A percentile compares a stretch with the other conserved stretches of the same genome.
phyloP scores from a whole-genome alignment of 1,284 basidiomycete genomes.

The Heterobasidion irregulare region DNA sequence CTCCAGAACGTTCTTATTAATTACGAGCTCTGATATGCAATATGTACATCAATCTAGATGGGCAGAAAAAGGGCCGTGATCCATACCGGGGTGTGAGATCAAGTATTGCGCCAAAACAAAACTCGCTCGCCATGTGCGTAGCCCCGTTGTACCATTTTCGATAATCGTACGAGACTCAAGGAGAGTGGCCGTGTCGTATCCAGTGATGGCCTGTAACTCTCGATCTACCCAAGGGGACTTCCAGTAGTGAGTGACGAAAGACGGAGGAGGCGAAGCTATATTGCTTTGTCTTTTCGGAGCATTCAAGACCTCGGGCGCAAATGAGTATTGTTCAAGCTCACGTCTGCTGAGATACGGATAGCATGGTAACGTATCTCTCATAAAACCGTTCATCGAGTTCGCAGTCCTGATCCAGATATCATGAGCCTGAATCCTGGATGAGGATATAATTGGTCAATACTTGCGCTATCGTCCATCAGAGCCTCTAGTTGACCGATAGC shows the following conservation, averaged over 20 bases:
- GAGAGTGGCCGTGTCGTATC: slow-evolving; percentile 35
- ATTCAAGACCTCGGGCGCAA: background rate
- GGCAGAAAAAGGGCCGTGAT: background rate
- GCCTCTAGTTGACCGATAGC: slow-evolving; percentile 45
- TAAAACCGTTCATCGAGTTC: slow-evolving; percentile 63
- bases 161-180: slow-evolving; percentile 65
- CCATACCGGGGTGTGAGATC: slow-evolving; percentile 40
- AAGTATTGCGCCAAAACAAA: slow-evolving; percentile 58
- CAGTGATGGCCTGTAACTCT: slow-evolving; percentile 6
- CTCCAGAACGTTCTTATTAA: slow-evolving; percentile 47
- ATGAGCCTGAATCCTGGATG: slow-evolving; percentile 2
- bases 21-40: slow-evolving; percentile 35
- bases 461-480: slow-evolving; percentile 30
- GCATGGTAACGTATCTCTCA: slow-evolving; percentile 27
- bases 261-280: slow-evolving; percentile 28
- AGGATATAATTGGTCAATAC: slow-evolving; percentile 9
- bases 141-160: slow-evolving; percentile 67
- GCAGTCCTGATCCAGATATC: slow-evolving; percentile 28
- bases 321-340: slow-evolving; percentile 2
- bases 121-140: slow-evolving; percentile 71
- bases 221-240: slow-evolving; percentile 1
- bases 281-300: background rate
- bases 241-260: slow-evolving; percentile 66
- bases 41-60: background rate
- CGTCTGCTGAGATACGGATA: slow-evolving; percentile 1